A percentile compares a stretch with the other conserved stretches of the same genome.
phyloP scores from a whole-genome alignment of 2,329 filamentous ascomycete species.

The Xylariaceae sp. region DNA sequence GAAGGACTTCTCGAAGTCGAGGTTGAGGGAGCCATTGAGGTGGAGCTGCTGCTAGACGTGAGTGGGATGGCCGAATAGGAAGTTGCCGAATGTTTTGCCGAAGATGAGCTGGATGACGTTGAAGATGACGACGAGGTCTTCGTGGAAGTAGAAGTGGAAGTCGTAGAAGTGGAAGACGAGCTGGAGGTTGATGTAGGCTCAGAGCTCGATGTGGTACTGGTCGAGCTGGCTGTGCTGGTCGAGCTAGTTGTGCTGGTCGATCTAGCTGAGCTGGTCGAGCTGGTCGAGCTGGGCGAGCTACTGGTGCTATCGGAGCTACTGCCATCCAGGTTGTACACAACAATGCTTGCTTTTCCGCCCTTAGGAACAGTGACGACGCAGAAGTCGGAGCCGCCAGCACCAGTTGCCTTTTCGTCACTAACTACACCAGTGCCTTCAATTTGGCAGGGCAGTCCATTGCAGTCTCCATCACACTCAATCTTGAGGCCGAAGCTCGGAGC shows the following conservation, averaged over 20 bases:
- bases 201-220: constrained; percentile 21
- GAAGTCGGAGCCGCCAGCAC: constrained; percentile 67
- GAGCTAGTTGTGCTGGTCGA: constrained; percentile 18
- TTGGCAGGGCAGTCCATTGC: constrained; percentile 70
- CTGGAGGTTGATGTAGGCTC: constrained; percentile 20
- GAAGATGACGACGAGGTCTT: constrained; percentile 2
- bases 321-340: constrained; percentile 54
- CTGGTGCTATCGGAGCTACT: constrained; percentile 27
- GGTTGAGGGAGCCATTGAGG: neutral
- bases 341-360: constrained; percentile 64
- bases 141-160: constrained; percentile 7
- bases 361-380: constrained; percentile 74
- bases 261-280: constrained; percentile 22
- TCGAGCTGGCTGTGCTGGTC: constrained; percentile 21
- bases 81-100: no score
- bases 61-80: no score
- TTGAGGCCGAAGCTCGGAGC: constrained; percentile 66
- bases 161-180: constrained; percentile 24
- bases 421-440: constrained; percentile 59
- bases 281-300: constrained; percentile 26
- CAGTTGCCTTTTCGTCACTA: constrained; percentile 52
- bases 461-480: constrained; percentile 66
- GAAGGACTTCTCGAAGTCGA: constrained; percentile 13
- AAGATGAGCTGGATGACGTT: no score
- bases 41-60: neutral